Evolutionary conservation across 139 green algal genomes (phyloP), one percentile per base, ranked within the genome.

Genomic region (Zygnema cylindricum): DNA sequence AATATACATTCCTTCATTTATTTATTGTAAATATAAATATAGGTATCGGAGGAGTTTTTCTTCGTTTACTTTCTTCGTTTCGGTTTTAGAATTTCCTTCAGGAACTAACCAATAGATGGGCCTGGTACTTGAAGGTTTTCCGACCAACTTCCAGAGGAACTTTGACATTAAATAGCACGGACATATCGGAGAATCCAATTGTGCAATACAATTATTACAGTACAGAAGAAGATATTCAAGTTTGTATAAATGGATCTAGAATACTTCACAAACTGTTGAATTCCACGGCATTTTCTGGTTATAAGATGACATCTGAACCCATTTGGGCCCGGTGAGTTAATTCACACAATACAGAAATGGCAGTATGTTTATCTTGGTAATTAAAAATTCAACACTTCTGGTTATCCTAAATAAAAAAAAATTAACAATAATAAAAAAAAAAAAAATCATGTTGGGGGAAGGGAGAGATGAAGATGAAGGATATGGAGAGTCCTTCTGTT

Each of bases 191-290:
- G 33, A 86, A 86, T 16, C 79, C 79, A 25, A 76, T 77, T 38
- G 36, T 86, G 1, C 42, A 32, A 7, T 86, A 86, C 79, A 86
- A 86, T 43, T 86, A 86, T 69, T 86, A 86, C 23, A 57, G 33
- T 1, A 39, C 35, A 21, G 21, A 38, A 35, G 33, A 86, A 35
- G 79, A 86, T 43, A 75, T 86, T 3, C 21, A 79, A 23, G 49
- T 76, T 21, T 86, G 79, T 69, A 21, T 86, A 22, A 77, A 76
- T 25, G 79, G 79, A 16, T 57, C 79, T 39, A 41, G 79, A 16
- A 39, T 86, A 35, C 79, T 86, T 16, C 35, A 78, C 79, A 79
- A 75, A 7, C 36, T 86, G 35, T 32, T 86, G 30, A 75, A 79
- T 1, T 39, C 79, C 22, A 38, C 22, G 1, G 38, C 79, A 36